Conservation (phyloP, 345 rosid species). For the Lepidium sativum region DNA sequence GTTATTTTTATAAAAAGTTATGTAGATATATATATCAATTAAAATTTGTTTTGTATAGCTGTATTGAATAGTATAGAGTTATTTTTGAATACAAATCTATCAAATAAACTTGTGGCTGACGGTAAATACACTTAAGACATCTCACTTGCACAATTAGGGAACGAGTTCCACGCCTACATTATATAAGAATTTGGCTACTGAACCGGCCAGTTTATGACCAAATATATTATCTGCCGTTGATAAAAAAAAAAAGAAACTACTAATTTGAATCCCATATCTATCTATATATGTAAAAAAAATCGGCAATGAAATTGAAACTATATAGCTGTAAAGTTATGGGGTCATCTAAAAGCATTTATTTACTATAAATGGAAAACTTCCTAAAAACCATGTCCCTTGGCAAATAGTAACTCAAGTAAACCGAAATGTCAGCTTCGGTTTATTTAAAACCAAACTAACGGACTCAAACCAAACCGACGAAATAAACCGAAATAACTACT, state of each 20-base stretch:
- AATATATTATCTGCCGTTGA: too few species aligned
- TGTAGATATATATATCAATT: neutral
- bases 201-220: too few species aligned
- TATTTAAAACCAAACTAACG: neutral
- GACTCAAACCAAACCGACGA: neutral
- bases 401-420: neutral
- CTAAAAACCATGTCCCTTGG: neutral
- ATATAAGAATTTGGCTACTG: too few species aligned
- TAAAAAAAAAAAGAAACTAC: too few species aligned
- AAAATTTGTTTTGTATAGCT: neutral
- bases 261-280: neutral
- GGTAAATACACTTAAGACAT: too few species aligned
- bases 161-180: too few species aligned
- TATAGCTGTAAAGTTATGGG: neutral
- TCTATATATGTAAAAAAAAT: neutral
- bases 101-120: too few species aligned
- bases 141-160: too few species aligned
- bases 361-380: neutral
- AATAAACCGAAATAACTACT: neutral
- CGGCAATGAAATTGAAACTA: neutral
- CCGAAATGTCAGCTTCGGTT: neutral
- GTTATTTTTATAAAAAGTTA: too few species aligned
- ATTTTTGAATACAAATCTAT: neutral
- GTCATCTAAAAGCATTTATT: neutral
- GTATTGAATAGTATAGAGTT: neutral